These are phyloP conservation scores for Nepenthes alata DNA, from an alignment of 179 eudicot species.

Conservation along the genomic window DNA sequence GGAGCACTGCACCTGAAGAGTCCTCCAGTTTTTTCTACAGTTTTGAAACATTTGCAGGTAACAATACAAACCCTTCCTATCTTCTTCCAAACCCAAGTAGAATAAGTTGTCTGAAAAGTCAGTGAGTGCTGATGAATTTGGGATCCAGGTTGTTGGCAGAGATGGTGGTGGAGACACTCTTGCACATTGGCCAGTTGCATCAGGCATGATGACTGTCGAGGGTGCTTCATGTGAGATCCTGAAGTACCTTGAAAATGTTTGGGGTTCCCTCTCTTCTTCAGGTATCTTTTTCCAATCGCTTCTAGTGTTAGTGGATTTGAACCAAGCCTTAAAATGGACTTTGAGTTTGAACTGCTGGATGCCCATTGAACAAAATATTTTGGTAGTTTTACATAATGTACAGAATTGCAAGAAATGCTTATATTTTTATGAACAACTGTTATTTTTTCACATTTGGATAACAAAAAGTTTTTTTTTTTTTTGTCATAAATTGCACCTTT, in stretches of 20 bases:
- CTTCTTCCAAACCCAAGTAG: conserved; percentile 1
- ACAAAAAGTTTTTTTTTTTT: no score
- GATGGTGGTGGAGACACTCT: conserved; percentile 91
- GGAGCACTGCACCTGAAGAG: conserved; percentile 75
- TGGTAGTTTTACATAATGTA: no score
- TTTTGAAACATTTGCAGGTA: conserved; percentile 79
- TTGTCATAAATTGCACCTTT: no score
- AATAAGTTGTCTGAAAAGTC: background rate
- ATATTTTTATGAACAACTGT: no score
- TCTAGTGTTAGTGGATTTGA: background rate
- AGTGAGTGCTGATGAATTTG: background rate
- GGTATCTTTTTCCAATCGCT: conserved; percentile 27
- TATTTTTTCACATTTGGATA: no score
- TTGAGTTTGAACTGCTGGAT: no score
- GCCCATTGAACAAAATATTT: no score
- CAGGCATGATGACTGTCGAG: conserved; percentile 67
- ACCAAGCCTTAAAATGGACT: background rate
- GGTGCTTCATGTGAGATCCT: conserved; percentile 78
- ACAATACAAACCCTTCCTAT: background rate
- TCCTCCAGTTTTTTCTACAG: conserved; percentile 69
- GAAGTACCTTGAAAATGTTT: conserved; percentile 71
- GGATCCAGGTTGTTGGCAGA: conserved; percentile 64
- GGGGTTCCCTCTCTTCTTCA: conserved; percentile 81
- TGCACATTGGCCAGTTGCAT: conserved; percentile 87
- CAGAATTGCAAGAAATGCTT: no score